Evolutionary conservation across 2,329 filamentous ascomycete species (phyloP).

Genomic region (Ilyonectria destructans): DNA sequence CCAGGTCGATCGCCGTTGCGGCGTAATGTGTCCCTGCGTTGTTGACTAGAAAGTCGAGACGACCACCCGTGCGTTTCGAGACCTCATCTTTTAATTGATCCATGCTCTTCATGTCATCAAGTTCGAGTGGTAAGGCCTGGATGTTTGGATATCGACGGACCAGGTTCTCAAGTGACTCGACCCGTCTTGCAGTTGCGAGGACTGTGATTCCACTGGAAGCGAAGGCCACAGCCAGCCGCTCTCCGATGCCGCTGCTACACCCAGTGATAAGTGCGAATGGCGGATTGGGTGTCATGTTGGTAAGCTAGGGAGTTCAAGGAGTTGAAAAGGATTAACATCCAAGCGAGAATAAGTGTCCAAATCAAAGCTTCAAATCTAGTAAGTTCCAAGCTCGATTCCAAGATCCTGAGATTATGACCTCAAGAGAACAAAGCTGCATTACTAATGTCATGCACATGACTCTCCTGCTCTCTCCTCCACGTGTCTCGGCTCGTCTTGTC

Average conservation of each 20-base stretch:
- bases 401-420: too few species aligned
- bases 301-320: too few species aligned
- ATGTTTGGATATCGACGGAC: neutral
- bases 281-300: too few species aligned
- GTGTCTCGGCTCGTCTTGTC: too few species aligned
- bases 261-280: neutral
- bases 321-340: too few species aligned
- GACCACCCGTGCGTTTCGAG: neutral
- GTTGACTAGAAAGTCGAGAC: constrained; percentile 1
- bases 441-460: too few species aligned
- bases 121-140: neutral
- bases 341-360: too few species aligned
- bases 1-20: constrained; percentile 1
- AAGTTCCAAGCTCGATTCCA: too few species aligned
- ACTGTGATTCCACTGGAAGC: neutral
- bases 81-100: neutral
- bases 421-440: too few species aligned
- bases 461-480: too few species aligned
- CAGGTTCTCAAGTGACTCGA: neutral
- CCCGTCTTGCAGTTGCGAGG: neutral
- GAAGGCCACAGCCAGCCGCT: neutral
- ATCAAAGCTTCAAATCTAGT: too few species aligned
- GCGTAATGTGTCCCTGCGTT: constrained; percentile 9
- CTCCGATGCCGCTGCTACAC: constrained; percentile 3
- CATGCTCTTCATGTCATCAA: neutral